Evolutionary conservation across 441 rosid genomes (phyloP).

Genomic region (Oxalis stricta): DNA sequence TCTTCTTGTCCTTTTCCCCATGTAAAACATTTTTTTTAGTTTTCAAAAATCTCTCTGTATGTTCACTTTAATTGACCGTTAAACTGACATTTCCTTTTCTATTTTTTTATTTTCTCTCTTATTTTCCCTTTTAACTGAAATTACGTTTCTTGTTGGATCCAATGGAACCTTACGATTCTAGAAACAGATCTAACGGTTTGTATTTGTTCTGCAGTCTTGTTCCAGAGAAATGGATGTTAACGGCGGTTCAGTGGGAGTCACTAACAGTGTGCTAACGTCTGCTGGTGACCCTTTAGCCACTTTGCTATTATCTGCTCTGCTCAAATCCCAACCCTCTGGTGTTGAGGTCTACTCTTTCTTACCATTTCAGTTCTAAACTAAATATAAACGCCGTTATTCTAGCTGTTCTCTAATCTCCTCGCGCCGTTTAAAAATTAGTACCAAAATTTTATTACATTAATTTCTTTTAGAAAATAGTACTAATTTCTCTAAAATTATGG

Average conservation of each 20-base stretch:
- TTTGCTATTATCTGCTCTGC: constrained; percentile 26
- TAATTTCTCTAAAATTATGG: too few relatives aligned
- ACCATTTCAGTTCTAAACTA: background rate
- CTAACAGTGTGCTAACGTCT: constrained; percentile 30
- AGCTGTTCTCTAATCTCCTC: background rate
- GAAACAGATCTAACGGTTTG: constrained; percentile 22
- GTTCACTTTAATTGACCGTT: background rate
- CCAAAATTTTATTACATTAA: too few relatives aligned
- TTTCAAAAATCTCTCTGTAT: background rate
- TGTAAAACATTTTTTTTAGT: too few relatives aligned
- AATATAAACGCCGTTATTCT: background rate
- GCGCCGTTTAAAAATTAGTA: too few relatives aligned
- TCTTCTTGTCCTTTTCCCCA: background rate
- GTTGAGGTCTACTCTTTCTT: too few relatives aligned
- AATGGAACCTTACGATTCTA: constrained; percentile 9
- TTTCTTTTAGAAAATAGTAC: too few relatives aligned
- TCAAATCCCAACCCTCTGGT: constrained; percentile 20
- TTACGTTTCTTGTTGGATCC: constrained; percentile 5
- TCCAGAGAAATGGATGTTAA: constrained; percentile 23
- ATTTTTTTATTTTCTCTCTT: background rate
- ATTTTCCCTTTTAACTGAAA: background rate
- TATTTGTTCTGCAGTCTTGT: constrained; percentile 8
- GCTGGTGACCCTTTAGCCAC: constrained; percentile 32
- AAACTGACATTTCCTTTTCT: background rate
- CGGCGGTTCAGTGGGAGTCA: constrained; percentile 16